Evolutionary conservation across 1,284 basidiomycete species (phyloP), one percentile per base, ranked within the genome.

Genomic region (Cryptococcus deneoformans): DNA sequence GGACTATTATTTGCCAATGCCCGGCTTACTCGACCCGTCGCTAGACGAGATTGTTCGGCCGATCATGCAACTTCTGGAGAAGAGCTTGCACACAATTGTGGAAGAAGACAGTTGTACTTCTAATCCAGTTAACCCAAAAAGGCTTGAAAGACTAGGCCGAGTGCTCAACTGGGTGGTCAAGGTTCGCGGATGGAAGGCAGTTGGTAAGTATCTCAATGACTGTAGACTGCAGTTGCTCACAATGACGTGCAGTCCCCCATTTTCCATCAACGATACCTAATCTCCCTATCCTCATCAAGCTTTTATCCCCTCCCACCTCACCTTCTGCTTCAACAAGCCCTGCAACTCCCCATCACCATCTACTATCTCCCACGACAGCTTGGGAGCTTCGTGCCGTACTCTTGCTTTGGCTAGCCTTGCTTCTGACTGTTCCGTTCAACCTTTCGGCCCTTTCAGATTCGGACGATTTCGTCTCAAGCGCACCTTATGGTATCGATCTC

Each of bases 1-100:
- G 44, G 84, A 86, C 72, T 84, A 87, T 71, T 99, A 97, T 70
- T 93, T 97, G 71, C 94, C 98, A 59, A 90, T 95, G 68, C 82
- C 93, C 2, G 92, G 94, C 69, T 83, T 99, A 0, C 83, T 98
- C n/a, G 96, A 99, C 73, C 93, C 94, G n/a, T 87, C 85, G 67
- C 82, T 99, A n/a, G 89, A 93, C 68, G 72, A 79, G 14, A 86
- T 99, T 58, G 85, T 98, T 10, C 77, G 81, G 2, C 93, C 94
- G 0, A 85, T 90, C 3, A 86, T 92, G 49, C 81, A 84, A 36
- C 74, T 76, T n/a, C 76, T 96, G 45, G 86, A 86, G 67, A 64
- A 65, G 8, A 83, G 85, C 64, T 84, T 86, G n/a, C 82, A 79
- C 63, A 63, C 70, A 10, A 78, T 80, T 37, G 74, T 77, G 16